These are phyloP conservation scores for Scytalidium sp. DNA, from an alignment of 2,329 filamentous ascomycete species.

Conservation along the genomic window DNA sequence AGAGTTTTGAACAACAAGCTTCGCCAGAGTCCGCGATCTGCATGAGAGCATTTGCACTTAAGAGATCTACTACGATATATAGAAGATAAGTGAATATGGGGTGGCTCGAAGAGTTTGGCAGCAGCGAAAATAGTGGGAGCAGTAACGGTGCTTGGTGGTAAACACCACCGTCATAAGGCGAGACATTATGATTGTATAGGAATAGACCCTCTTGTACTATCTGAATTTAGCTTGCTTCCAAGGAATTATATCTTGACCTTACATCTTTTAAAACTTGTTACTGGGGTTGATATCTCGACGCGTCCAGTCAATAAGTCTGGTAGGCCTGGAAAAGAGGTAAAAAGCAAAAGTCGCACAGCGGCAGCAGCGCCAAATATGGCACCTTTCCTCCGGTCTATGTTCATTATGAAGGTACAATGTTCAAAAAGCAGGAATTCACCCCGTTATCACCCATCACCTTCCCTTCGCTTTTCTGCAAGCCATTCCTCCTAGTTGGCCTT, in stretches of 20 bases:
- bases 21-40: slow-evolving; percentile 80
- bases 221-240: slow-evolving; percentile 7
- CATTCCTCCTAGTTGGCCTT: not conserved
- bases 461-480: not conserved
- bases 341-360: slow-evolving; percentile 75
- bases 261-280: slow-evolving; percentile 98
- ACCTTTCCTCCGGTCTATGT: slow-evolving; percentile 55
- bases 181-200: slow-evolving; percentile 93
- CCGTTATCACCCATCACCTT: not conserved
- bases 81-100: slow-evolving; percentile 76
- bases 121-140: slow-evolving; percentile 84
- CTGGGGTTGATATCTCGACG: slow-evolving; percentile 94
- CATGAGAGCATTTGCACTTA: slow-evolving; percentile 76
- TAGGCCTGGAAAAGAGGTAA: slow-evolving; percentile 76
- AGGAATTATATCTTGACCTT: slow-evolving; percentile 32
- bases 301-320: slow-evolving; percentile 83
- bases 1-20: slow-evolving; percentile 69
- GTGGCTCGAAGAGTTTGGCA: slow-evolving; percentile 66
- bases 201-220: slow-evolving; percentile 94
- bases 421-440: slow-evolving; percentile 4
- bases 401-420: slow-evolving; percentile 34
- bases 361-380: slow-evolving; percentile 74
- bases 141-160: slow-evolving; percentile 82
- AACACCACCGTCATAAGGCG: slow-evolving; percentile 92
- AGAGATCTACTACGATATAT: slow-evolving; percentile 76